Evolutionary conservation across 441 rosid genomes (phyloP), one percentile per base, ranked within the genome.

Genomic region (Pelargonium myrrhifolium): DNA sequence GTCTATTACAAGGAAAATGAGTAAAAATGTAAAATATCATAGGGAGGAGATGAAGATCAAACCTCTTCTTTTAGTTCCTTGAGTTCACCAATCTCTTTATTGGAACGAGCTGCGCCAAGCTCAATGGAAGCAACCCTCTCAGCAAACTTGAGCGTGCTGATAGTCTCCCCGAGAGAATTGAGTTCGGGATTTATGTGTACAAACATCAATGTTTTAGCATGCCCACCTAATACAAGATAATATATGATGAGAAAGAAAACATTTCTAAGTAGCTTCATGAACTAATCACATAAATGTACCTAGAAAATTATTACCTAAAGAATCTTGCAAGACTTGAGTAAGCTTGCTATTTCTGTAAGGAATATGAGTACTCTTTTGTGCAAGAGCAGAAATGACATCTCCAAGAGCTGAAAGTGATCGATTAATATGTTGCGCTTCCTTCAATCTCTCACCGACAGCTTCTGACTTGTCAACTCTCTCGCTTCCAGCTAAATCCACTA

Each of bases 321-420:
- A 95, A 78, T 88, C 82, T 68, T 95, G 99, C 24, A 95, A 94
- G 63, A 95, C 93, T 87, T 95, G 99, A 71, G 99, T 95, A 68
- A 95, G 84, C 78, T 92, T 94, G 93, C 99, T 94, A 71, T 92
- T 94, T 77, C 98, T 81, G 47, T 90, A 94, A 0, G 99, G 99
- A 21, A 95, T 87, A 24, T 95, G 99, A 67, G 96, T 51, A 66
- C 79, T 89, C 82, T 90, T 95, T 67, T 92, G 97, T 20, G 96
- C 91, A 65, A 95, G 82, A 67, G 99, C 91, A 64, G 85, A 95
- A 47, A 95, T 94, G 28, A 94, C 99, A 81, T 94, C 97, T 9
- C 96, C 99, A 1, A 94, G 88, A 37, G 97, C 98, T 58, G 99
- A 92, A 62, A 94, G 98, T 37, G 98, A 94, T 73, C 90, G 92